phyloP scores from a whole-genome alignment of 1,284 basidiomycete species.

The Peniophora sp. region DNA sequence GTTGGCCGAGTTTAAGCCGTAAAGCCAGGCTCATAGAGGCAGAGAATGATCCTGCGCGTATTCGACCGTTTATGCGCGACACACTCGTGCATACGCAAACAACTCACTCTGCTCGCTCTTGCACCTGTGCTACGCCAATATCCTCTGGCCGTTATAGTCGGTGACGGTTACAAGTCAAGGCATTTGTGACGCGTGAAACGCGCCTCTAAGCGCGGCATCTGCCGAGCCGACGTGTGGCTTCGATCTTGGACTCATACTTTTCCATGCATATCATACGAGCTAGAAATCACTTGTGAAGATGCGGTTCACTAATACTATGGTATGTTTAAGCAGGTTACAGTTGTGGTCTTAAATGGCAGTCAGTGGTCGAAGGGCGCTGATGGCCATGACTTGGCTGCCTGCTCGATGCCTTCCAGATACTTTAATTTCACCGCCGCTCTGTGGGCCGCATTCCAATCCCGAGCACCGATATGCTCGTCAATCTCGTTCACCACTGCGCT shows the following conservation, averaged over 20 bases:
- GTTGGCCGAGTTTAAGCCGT: constrained; percentile 36
- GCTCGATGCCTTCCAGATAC: constrained; percentile 70
- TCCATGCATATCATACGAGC: too few species aligned
- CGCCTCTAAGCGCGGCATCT: too few species aligned
- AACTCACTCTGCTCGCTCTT: not conserved
- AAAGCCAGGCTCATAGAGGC: constrained; percentile 41
- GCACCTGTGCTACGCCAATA: not conserved
- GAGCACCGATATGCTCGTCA: constrained; percentile 38
- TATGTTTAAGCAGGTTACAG: too few species aligned
- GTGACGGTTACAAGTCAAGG: too few species aligned
- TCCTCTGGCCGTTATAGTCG: not conserved
- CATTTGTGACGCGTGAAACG: too few species aligned
- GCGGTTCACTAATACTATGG: too few species aligned
- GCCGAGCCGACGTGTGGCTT: too few species aligned
- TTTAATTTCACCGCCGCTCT: constrained; percentile 61
- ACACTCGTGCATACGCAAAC: not conserved
- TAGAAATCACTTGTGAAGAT: too few species aligned
- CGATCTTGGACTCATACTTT: too few species aligned
- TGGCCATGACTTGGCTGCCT: constrained; percentile 54
- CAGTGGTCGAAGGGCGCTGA: constrained; percentile 15
- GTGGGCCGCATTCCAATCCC: constrained; percentile 53
- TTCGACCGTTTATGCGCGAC: constrained; percentile 7
- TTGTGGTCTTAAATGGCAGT: too few species aligned
- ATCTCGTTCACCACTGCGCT: constrained; percentile 39
- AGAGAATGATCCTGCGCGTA: not conserved